A percentile compares a stretch with the other conserved stretches of the same genome.
Conservation (phyloP, 495 filamentous ascomycete genomes). For the Patellaria atrata region DNA sequence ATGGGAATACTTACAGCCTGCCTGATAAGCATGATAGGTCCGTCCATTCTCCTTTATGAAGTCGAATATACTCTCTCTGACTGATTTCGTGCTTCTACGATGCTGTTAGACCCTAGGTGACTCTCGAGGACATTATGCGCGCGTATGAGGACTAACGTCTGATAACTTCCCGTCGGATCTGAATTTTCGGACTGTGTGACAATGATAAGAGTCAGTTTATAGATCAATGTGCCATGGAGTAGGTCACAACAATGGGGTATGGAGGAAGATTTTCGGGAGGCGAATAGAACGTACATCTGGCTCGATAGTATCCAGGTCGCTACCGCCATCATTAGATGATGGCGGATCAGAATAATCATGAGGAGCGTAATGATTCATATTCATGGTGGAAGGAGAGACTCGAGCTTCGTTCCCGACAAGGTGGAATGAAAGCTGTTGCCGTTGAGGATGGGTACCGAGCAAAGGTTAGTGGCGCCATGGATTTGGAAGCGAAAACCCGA, state of each 20-base stretch:
- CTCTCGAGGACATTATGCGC: constrained; percentile 1
- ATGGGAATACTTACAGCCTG: constrained; percentile 13
- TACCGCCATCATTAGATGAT: constrained; percentile 16
- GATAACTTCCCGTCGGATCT: constrained; percentile 16
- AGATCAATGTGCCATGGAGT: constrained; percentile 6
- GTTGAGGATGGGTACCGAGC: too few species aligned
- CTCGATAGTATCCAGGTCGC: constrained; percentile 19
- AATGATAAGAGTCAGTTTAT: constrained; percentile 8
- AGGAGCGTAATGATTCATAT: too few species aligned
- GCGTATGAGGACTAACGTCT: constrained; percentile 15
- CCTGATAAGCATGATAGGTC: constrained; percentile 22
- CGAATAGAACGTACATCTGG: constrained; percentile 14
- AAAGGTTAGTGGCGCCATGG: too few species aligned
- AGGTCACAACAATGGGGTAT: background rate
- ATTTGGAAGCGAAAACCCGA: too few species aligned
- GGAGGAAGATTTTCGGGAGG: constrained; percentile 1
- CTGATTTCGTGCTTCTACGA: constrained; percentile 24
- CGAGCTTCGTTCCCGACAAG: too few species aligned
- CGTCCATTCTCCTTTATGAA: constrained; percentile 23
- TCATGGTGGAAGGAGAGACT: too few species aligned
- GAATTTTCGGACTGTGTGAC: constrained; percentile 17
- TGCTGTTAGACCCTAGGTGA: constrained; percentile 13
- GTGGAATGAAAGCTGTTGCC: too few species aligned
- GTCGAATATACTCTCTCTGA: constrained; percentile 24
- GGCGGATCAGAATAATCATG: constrained; percentile 12